Percentiles rank a stretch among this genome's conserved stretches.
phyloP scores from a whole-genome alignment of 345 rosid species.

The Hibiscus trionum region DNA sequence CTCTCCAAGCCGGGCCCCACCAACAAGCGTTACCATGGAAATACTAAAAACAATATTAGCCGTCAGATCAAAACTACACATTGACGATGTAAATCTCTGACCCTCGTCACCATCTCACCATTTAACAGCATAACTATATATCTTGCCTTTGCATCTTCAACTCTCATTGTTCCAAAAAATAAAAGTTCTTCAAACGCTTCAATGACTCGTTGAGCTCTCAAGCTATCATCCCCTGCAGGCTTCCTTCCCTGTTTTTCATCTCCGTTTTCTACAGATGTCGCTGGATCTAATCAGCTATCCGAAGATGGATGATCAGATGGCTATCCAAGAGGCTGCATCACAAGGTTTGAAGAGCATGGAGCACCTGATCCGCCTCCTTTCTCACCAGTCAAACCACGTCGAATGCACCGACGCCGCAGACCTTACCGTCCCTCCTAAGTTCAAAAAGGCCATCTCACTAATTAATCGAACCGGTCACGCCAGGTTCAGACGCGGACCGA shows the following conservation, averaged over 20 bases:
- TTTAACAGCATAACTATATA: conserved; percentile 32
- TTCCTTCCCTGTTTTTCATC: not conserved
- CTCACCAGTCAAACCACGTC: conserved; percentile 35
- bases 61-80: conserved; percentile 31
- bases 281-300: conserved; percentile 58
- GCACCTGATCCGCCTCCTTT: conserved; percentile 58
- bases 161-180: not conserved
- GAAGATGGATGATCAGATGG: conserved; percentile 61
- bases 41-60: conserved; percentile 18
- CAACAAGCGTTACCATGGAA: not conserved
- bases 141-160: conserved; percentile 3
- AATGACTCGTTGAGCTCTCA: conserved; percentile 13
- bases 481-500: conserved; percentile 78
- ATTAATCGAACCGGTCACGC: conserved; percentile 86
- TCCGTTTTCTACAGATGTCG: conserved; percentile 33
- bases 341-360: conserved; percentile 88
- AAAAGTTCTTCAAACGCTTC: not conserved
- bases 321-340: conserved; percentile 76
- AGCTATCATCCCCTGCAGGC: not conserved
- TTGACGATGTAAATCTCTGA: conserved; percentile 28
- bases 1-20: conserved; percentile 12
- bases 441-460: conserved; percentile 66
- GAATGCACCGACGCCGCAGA: conserved; percentile 67
- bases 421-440: conserved; percentile 64
- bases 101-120: conserved; percentile 28